Base-by-base conservation (phyloP, 371 early-diverging fungal genomes). In the Circinella umbellata region DNA sequence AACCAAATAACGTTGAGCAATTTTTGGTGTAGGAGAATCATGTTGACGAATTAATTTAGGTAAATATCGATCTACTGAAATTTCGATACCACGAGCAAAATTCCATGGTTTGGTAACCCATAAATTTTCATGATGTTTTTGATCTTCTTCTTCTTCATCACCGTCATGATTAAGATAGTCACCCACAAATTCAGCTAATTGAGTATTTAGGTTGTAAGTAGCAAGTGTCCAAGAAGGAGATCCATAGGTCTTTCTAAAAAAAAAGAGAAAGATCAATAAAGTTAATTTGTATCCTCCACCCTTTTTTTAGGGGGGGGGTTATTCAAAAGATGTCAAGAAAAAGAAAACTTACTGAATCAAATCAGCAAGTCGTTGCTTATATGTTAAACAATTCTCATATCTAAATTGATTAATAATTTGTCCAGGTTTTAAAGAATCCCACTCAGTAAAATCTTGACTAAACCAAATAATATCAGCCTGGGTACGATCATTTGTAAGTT, bases 91-190 rank as follows among this genome's bases (percentile, higher is more conserved):
- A 63, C 86, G 83, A 14, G 86, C 86, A 77, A 81, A 68, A 62
- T 86, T 83, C 82, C 88, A 88, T 17, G 87, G 89, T 70, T 88
- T 86, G 36, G 76, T 70, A 54, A 88, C 82, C 88, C 88, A 88
- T 15, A 86, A 59, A 64, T 84, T 82, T n/a, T 77, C 74, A 3
- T 75, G 64, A n/a, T 69, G 35, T n/a, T 2, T 3, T 13, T 69
- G 49, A n/a, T n/a, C n/a, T 4, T 49, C 49, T 5, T 49, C 49
- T 4, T 49, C n/a, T 14, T 51, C 15, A 51, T 51, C 51, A 51
- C 51, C 73, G 71, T 74, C 69, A 73, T 72, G 10, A 60, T 18
- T 38, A 17, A 86, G 68, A 49, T 84, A 84, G 42, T 86, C 76
- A 15, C 88, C 88, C 17, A 85, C 87, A 70, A 83, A 79, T 27